These are phyloP conservation scores for Typha latifolia DNA, from an alignment of 176 grass and related monocot genomes.

Conservation along the genomic window DNA sequence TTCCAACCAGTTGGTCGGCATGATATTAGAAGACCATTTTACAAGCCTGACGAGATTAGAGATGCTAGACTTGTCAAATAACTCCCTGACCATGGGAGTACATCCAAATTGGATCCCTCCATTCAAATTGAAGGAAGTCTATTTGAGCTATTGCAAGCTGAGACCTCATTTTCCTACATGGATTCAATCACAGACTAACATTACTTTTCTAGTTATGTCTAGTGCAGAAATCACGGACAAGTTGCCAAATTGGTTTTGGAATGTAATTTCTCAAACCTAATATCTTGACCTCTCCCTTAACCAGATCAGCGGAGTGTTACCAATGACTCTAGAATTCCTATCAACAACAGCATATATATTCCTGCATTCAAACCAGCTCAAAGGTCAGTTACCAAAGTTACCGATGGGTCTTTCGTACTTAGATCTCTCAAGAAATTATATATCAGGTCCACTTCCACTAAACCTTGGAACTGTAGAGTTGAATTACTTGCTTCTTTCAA, in stretches of 20 bases:
- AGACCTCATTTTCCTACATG: constrained; percentile 20
- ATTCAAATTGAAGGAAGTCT: background rate
- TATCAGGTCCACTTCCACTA: constrained; percentile 3
- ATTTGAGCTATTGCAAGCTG: background rate
- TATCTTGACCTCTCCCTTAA: constrained; percentile 27
- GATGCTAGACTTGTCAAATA: constrained; percentile 5
- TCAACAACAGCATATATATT: background rate
- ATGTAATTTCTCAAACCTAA: background rate
- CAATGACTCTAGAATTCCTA: background rate
- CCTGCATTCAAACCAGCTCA: constrained; percentile 32
- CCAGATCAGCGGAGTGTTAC: constrained; percentile 15
- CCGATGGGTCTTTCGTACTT: background rate
- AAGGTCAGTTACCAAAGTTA: constrained; percentile 11
- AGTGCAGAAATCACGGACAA: constrained; percentile 17
- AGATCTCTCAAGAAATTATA: constrained; percentile 24
- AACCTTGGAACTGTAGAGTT: background rate
- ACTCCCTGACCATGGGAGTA: background rate
- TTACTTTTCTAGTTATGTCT: constrained; percentile 7
- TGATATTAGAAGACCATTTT: constrained; percentile 13
- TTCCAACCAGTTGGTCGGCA: constrained; percentile 1
- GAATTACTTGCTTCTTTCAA: background rate
- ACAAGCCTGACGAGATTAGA: constrained; percentile 13
- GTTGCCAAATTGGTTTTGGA: constrained; percentile 42
- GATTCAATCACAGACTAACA: background rate
- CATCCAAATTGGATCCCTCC: constrained; percentile 21